A percentile compares a stretch with the other conserved stretches of the same genome.
Evolutionary conservation across 352 stramenopile genomes (phyloP).

Genomic region (Phytophthora foliorum): DNA sequence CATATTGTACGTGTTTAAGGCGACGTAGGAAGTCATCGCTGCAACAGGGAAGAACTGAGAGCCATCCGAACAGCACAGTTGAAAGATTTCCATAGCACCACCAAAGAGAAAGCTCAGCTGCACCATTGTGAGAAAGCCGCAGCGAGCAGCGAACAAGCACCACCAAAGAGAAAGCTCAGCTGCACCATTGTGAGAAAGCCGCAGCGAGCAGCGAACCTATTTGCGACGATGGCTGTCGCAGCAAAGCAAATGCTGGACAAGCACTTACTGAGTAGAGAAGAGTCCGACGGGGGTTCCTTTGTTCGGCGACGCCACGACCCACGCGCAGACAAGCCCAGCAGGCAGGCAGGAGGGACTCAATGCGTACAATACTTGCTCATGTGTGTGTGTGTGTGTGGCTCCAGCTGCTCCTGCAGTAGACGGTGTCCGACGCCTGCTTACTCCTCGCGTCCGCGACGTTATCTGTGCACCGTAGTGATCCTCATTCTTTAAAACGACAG

Average conservation of each 20-base stretch:
- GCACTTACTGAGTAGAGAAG: too few species aligned
- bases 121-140: conserved; percentile 24
- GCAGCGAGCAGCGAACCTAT: conserved; percentile 20
- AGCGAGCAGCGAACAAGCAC: conserved; percentile 7
- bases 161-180: background rate
- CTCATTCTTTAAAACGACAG: conserved; percentile 23
- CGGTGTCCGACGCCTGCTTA: conserved; percentile 1
- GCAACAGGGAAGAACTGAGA: too few species aligned
- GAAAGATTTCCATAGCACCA: too few species aligned
- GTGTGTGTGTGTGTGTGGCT: conserved; percentile 19
- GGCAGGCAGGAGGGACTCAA: background rate
- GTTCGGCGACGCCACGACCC: background rate
- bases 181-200: conserved; percentile 26
- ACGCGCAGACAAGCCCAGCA: conserved; percentile 9
- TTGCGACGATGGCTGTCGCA: conserved; percentile 30
- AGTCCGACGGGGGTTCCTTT: conserved; percentile 6
- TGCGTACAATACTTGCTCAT: background rate
- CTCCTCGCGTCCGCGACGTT: background rate
- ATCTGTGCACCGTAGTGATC: background rate
- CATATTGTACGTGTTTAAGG: too few species aligned
- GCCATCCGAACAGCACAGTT: too few species aligned
- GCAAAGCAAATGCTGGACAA: conserved; percentile 13
- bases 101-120: conserved; percentile 3
- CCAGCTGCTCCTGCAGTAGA: too few species aligned
- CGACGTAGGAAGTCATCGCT: too few species aligned